A percentile compares a stretch with the other conserved stretches of the same genome.
Conservation (phyloP, 2,329 filamentous ascomycete species). For the Penicillium decumbens region DNA sequence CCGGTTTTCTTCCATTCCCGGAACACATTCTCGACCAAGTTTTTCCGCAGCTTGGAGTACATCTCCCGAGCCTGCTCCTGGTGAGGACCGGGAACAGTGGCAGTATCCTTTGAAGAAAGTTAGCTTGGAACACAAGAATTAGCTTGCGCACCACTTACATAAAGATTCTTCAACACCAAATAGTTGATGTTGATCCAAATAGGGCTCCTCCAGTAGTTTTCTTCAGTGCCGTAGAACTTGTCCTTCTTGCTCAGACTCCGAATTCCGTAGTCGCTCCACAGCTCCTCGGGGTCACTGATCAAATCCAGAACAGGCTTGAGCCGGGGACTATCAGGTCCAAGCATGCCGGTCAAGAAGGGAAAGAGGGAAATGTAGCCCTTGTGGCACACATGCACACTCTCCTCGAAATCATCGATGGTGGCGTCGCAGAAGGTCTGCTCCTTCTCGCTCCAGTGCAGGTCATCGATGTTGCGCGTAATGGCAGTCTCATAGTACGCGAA, state of each 20-base stretch:
- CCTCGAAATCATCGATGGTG: conserved; percentile 91
- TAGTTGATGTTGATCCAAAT: conserved; percentile 98
- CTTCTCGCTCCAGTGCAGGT: conserved; percentile 84
- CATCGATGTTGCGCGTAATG: conserved; percentile 80
- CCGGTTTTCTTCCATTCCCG: conserved; percentile 83
- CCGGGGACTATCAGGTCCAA: conserved; percentile 68
- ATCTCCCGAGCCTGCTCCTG: conserved; percentile 64
- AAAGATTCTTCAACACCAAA: conserved; percentile 70
- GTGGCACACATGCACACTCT: conserved; percentile 84
- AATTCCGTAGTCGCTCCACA: conserved; percentile 89
- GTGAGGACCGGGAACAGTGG: conserved; percentile 61
- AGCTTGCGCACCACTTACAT: conserved; percentile 54
- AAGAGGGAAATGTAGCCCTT: conserved; percentile 94
- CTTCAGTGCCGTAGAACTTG: conserved; percentile 77
- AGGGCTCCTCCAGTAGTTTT: conserved; percentile 96
- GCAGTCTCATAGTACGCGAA: conserved; percentile 68
- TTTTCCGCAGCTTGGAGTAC: conserved; percentile 72
- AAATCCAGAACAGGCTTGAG: conserved; percentile 72
- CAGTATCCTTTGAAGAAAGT: conserved; percentile 54
- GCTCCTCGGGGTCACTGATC: conserved; percentile 71
- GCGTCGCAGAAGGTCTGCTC: conserved; percentile 87
- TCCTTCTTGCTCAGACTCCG: conserved; percentile 81
- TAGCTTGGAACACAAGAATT: conserved; percentile 4
- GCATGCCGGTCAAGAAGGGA: conserved; percentile 79
- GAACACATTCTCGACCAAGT: conserved; percentile 84